Evolutionary conservation across 805 yeast species (phyloP).

Genomic region (Cyberlindnera mississippiensis): DNA sequence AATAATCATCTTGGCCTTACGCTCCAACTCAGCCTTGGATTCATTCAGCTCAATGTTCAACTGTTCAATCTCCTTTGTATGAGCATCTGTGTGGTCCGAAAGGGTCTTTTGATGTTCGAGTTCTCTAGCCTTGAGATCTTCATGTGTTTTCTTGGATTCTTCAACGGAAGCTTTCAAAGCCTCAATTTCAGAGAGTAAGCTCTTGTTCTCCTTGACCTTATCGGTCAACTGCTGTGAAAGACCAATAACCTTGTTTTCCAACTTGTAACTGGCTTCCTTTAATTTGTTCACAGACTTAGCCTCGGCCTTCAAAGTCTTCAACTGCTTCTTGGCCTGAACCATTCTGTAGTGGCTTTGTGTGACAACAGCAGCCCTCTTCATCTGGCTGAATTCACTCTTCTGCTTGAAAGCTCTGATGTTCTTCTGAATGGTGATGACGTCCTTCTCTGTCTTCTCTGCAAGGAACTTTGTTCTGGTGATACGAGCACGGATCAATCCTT

Average conservation of each 20-base stretch:
- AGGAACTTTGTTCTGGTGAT: conserved; percentile 49
- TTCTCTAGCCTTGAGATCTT: conserved; percentile 51
- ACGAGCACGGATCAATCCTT: conserved; percentile 48
- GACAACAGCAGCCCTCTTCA: conserved; percentile 54
- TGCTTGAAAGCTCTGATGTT: conserved; percentile 64
- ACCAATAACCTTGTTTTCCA: conserved; percentile 97
- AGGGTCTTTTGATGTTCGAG: conserved; percentile 45
- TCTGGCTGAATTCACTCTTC: conserved; percentile 46
- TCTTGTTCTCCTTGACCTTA: conserved; percentile 79
- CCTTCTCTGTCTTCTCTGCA: conserved; percentile 48
- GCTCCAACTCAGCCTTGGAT: conserved; percentile 52
- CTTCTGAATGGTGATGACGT: conserved; percentile 73
- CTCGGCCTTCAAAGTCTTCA: conserved; percentile 66
- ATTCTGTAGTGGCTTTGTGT: conserved; percentile 80
- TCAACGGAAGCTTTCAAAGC: conserved; percentile 46
- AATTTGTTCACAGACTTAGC: conserved; percentile 89
- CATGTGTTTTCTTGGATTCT: conserved; percentile 50
- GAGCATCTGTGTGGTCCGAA: conserved; percentile 42
- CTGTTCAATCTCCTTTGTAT: conserved; percentile 42
- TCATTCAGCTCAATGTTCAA: conserved; percentile 53
- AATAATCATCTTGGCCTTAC: conserved; percentile 56
- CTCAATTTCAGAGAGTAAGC: conserved; percentile 58
- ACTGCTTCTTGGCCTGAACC: conserved; percentile 63
- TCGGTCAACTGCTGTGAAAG: conserved; percentile 79
- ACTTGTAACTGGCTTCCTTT: conserved; percentile 85